phyloP scores from a whole-genome alignment of 208 protist genomes.

The Leishmania arabica region DNA sequence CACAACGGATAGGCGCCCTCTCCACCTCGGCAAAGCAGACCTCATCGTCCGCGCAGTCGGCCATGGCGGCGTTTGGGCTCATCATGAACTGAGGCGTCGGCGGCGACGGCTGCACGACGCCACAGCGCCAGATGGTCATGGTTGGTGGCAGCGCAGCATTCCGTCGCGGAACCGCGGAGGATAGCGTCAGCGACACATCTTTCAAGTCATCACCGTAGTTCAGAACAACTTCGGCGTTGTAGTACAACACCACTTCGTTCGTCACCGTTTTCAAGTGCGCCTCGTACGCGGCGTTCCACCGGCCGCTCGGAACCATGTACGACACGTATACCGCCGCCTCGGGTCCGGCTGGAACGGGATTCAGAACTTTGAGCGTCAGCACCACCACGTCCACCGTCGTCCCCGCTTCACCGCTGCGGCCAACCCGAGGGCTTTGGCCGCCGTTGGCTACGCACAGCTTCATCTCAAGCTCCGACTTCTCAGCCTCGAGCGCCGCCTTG shows the following conservation, averaged over 20 bases:
- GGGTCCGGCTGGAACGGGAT: constrained; percentile 17
- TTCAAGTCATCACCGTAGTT: constrained; percentile 21
- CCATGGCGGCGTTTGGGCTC: not conserved
- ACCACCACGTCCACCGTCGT: constrained; percentile 13
- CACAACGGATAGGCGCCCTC: no score
- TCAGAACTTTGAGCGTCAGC: constrained; percentile 30
- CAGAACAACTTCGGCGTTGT: constrained; percentile 28
- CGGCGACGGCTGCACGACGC: constrained; percentile 11
- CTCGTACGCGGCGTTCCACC: constrained; percentile 27
- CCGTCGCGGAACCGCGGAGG: constrained; percentile 18
- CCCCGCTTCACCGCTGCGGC: not conserved
- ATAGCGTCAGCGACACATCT: constrained; percentile 25
- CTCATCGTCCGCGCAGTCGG: not conserved
- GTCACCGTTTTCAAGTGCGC: constrained; percentile 25
- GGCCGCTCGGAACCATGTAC: constrained; percentile 19
- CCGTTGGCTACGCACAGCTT: not conserved
- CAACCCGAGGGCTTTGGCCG: not conserved
- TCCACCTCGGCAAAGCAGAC: no score
- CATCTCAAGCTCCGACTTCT: constrained; percentile 10
- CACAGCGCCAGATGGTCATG: constrained; percentile 28
- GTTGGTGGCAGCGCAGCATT: constrained; percentile 23
- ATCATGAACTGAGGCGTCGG: not conserved
- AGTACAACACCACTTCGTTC: constrained; percentile 29
- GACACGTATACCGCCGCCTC: constrained; percentile 31
- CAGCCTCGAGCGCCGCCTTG: constrained; percentile 10